Conservation (phyloP, 2,329 filamentous ascomycete genomes). For the Berkeleyomyces basicola region DNA sequence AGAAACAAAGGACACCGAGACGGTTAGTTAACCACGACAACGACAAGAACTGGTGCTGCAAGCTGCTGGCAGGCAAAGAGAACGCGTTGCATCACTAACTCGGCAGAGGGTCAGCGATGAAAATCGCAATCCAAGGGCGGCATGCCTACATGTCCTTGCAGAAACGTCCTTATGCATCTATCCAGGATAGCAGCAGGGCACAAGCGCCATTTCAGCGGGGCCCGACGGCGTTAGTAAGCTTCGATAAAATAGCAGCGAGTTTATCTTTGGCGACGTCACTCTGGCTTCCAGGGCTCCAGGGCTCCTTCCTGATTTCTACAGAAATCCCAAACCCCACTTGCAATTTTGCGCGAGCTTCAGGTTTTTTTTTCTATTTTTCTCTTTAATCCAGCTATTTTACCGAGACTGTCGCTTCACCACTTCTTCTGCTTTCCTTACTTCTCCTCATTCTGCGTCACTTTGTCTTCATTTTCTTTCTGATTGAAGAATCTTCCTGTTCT, state of each 20-base stretch:
- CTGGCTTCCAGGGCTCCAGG: not conserved
- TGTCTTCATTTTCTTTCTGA: not conserved
- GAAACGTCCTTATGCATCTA: not conserved
- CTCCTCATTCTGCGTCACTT: not conserved
- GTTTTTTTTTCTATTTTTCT: not conserved
- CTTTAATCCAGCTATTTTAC: not conserved
- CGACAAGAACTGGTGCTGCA: no score
- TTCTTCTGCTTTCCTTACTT: not conserved
- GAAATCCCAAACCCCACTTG: not conserved
- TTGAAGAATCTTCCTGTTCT: not conserved
- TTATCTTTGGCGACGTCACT: not conserved
- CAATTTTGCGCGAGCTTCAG: not conserved
- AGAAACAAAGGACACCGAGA: no score
- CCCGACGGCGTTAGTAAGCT: not conserved
- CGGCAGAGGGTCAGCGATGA: not conserved
- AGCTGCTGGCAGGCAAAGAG: no score
- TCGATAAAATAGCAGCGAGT: not conserved
- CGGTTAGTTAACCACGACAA: no score
- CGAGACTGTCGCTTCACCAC: no score
- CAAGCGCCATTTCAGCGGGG: not conserved
- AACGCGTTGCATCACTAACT: not conserved
- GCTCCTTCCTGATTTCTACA: not conserved
- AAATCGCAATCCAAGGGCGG: not conserved
- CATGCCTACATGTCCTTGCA: no score
- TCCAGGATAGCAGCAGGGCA: not conserved